phyloP scores from a whole-genome alignment of 768 basidiomycete genomes.

The Phlebiopsis flavidoalba region DNA sequence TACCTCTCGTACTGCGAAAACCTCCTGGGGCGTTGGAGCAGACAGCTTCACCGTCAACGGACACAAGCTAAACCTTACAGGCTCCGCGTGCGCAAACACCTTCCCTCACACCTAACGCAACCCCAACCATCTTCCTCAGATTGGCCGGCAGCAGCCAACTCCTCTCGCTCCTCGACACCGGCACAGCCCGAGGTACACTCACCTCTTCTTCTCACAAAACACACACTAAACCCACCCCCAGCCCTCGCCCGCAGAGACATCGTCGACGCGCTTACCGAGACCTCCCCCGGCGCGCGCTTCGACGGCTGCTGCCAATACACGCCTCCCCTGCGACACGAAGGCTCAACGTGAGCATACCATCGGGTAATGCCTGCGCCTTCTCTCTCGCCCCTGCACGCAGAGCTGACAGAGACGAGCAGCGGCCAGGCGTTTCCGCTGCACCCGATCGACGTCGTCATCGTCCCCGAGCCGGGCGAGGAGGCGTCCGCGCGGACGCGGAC shows the following conservation, averaged over 20 bases:
- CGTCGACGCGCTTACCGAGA: slow-evolving; percentile 8
- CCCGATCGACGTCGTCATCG: slow-evolving; percentile 6
- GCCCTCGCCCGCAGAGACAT: not conserved
- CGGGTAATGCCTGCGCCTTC: not conserved
- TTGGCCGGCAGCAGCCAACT: not conserved
- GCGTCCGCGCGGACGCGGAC: slow-evolving; percentile 2
- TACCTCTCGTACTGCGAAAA: not conserved
- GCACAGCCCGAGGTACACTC: slow-evolving; percentile 1
- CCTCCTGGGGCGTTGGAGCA: slow-evolving; percentile 6
- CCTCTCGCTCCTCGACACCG: slow-evolving; percentile 12
- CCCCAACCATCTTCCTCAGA: not conserved
- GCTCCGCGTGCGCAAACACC: too few species aligned
- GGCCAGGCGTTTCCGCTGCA: slow-evolving; percentile 3
- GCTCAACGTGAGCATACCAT: slow-evolving; percentile 7
- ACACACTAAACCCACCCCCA: not conserved
- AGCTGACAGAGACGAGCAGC: not conserved
- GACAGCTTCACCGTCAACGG: slow-evolving; percentile 14
- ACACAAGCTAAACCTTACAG: not conserved
- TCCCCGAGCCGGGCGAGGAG: slow-evolving; percentile 4
- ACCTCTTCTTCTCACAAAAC: not conserved
- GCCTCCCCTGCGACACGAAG: slow-evolving; percentile 6
- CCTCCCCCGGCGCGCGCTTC: slow-evolving; percentile 3
- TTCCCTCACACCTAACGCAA: too few species aligned
- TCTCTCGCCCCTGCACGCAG: not conserved
- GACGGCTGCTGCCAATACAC: slow-evolving; percentile 4